Conservation (phyloP, 495 filamentous ascomycete species). For the Hypoxylon fuscum region DNA sequence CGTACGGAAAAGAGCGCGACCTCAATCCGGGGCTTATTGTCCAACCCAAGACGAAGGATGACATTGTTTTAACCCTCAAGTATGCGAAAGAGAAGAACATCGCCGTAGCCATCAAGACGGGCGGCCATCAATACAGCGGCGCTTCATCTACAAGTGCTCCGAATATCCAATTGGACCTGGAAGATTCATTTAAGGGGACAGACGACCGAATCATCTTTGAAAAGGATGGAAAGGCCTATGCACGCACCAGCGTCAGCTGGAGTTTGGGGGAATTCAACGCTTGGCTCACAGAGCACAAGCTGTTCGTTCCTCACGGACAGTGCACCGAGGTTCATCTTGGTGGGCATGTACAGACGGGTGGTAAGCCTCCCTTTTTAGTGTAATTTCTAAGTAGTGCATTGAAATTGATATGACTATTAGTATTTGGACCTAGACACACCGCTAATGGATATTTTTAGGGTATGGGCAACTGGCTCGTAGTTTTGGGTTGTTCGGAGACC, state of each 20-base stretch:
- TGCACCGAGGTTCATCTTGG: conserved; percentile 53
- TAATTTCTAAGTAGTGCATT: background rate
- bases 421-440: too few relatives aligned
- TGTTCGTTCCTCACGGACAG: conserved; percentile 56
- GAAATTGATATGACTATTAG: too few relatives aligned
- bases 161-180: conserved; percentile 51
- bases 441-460: conserved; percentile 26
- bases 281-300: conserved; percentile 44
- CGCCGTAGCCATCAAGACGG: conserved; percentile 51
- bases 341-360: conserved; percentile 54
- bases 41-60: conserved; percentile 48
- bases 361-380: conserved; percentile 12
- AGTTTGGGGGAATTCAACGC: conserved; percentile 49
- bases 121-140: conserved; percentile 54
- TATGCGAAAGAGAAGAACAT: conserved; percentile 48
- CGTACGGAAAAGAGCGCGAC: conserved; percentile 43
- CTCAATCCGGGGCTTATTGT: conserved; percentile 48
- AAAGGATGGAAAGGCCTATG: conserved; percentile 45
- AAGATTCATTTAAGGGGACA: conserved; percentile 42
- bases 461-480: conserved; percentile 52
- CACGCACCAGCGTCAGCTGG: conserved; percentile 52
- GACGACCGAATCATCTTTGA: conserved; percentile 41
- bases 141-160: conserved; percentile 48
- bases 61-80: conserved; percentile 44
- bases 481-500: conserved; percentile 55